Evolutionary conservation across 2,329 filamentous ascomycete genomes (phyloP), one percentile per base, ranked within the genome.

Genomic region (Paecilomyces dactylethromorphus): DNA sequence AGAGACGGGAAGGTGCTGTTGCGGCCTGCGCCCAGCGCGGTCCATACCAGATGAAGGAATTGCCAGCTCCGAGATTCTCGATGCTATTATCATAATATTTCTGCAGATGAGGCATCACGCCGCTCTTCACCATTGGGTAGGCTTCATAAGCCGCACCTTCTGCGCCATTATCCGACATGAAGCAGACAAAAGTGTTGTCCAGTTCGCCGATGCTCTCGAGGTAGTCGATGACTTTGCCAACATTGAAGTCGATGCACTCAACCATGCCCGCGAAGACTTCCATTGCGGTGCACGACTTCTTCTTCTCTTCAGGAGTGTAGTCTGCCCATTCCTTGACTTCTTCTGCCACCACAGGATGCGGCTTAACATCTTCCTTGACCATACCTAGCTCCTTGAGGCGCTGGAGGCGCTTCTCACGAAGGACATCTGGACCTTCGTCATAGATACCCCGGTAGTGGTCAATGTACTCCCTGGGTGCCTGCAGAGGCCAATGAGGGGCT

Each of bases 231-330:
- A 87, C 80, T 58, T 82, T 82, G 39, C 84, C 84, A 18, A 88
- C 79, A 59, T 86, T 84, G 59, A 69, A 68, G 64, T 88, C 85
- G 56, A 87, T 86, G 56, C 76, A 77, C 58, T 87, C 84, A 2
- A 87, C 84, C 83, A 88, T 87, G 12, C 77, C 85, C 0, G 85
- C 84, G 59, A 82, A 88, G 3, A 82, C 79, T 64, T 87, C 84
- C 84, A 86, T 86, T 0, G 82, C 79, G 74, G 78, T 64, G 69
- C 69, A 68, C 0, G 77, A 79, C 21, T 73, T 69, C 51, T 71
- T 71, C 63, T 76, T 71, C 61, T 78, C 74, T 3, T 76, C 71
- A 0, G 67, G 58, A 0, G 68, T 71, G 51, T 73, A 70, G 22
- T 73, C 68, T 12, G 69, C 66, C 74, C 73, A 76, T 18, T 66